Evolutionary conservation across 1,284 basidiomycete genomes (phyloP).

Genomic region (Heterobasidion parviporum): DNA sequence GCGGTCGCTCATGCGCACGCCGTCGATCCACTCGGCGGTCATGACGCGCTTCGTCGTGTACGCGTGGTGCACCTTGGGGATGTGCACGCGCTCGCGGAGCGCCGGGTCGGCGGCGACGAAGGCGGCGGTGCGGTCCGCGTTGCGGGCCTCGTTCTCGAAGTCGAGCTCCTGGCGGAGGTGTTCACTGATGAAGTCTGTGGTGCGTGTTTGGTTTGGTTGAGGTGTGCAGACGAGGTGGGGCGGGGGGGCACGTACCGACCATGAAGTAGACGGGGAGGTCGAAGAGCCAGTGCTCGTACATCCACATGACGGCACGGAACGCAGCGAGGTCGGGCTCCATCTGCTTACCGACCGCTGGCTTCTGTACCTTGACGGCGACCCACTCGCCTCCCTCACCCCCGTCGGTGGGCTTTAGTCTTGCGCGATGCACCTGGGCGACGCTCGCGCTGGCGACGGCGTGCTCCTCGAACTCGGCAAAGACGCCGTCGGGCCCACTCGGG

Average conservation of each 20-base stretch:
- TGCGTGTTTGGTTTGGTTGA: neutral
- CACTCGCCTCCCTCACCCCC: slow-evolving; percentile 24
- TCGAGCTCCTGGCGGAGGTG: slow-evolving; percentile 80
- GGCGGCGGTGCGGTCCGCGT: slow-evolving; percentile 51
- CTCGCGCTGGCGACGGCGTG: slow-evolving; percentile 77
- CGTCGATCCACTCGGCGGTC: slow-evolving; percentile 85
- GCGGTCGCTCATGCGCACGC: slow-evolving; percentile 69
- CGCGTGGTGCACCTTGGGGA: slow-evolving; percentile 71
- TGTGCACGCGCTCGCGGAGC: slow-evolving; percentile 64
- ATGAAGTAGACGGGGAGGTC: slow-evolving; percentile 72
- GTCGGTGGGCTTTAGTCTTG: slow-evolving; percentile 47
- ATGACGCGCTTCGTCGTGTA: slow-evolving; percentile 72
- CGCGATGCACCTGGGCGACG: slow-evolving; percentile 84
- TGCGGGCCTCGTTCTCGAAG: slow-evolving; percentile 68
- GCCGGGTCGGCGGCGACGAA: slow-evolving; percentile 58
- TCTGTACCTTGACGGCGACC: slow-evolving; percentile 92
- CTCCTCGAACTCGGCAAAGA: slow-evolving; percentile 74
- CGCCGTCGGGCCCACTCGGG: slow-evolving; percentile 55
- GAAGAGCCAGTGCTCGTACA: slow-evolving; percentile 66
- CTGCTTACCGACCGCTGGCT: slow-evolving; percentile 79
- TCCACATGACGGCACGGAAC: slow-evolving; percentile 62
- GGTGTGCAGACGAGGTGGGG: neutral
- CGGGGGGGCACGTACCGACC: slow-evolving; percentile 40
- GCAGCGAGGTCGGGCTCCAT: slow-evolving; percentile 76
- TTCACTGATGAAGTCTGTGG: slow-evolving; percentile 67